Evolutionary conservation across 768 basidiomycete species (phyloP), one percentile per base, ranked within the genome.

Genomic region (Harrya chromipes): DNA sequence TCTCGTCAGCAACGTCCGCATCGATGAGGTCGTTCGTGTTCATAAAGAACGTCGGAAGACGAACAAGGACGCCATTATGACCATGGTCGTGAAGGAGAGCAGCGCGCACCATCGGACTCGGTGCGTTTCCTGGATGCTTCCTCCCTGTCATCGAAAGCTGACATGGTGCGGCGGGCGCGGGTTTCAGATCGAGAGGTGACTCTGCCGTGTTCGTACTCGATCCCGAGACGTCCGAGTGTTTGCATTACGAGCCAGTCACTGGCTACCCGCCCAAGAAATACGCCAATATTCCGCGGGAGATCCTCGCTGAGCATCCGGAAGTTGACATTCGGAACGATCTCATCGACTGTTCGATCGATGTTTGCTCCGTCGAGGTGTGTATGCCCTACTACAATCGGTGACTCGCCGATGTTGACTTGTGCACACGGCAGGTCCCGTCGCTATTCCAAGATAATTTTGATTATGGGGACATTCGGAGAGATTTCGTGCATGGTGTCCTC

Each of bases 401-500:
- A 56, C 33, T 40, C 4, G 35, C 40, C 29, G 51, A 14, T 34
- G n/a, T 31, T 33, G 33, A 33, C 33, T 14, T 16, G 14, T 16
- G 33, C 33, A 16, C 26, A 43, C 49, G 23, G 47, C 59, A 97
- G 88, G 90, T 98, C 33, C 94, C 93, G 1, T 94, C 94, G 1
- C 67, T 97, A 5, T 99, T 98, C 72, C 93, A 94, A 66, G 97
- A 98, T 71, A 98, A 98, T 71, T 99, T 99, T 62, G 97, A 98
- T 71, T 97, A 94, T 62, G 83, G 84, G 13, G 92, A 94, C 70
- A 79, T 98, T 52, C 83, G 94, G 49, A 77, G 83, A 56, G 93
- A 98, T 70, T 97, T 99, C 61, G 88, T 97, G 14, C 90, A 90
- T 62, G 95, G 95, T 16, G 81, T 99, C 40, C 76, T 99, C 56